Evolutionary conservation across 2,329 filamentous ascomycete species (phyloP).

Genomic region (Phialophora tarda): DNA sequence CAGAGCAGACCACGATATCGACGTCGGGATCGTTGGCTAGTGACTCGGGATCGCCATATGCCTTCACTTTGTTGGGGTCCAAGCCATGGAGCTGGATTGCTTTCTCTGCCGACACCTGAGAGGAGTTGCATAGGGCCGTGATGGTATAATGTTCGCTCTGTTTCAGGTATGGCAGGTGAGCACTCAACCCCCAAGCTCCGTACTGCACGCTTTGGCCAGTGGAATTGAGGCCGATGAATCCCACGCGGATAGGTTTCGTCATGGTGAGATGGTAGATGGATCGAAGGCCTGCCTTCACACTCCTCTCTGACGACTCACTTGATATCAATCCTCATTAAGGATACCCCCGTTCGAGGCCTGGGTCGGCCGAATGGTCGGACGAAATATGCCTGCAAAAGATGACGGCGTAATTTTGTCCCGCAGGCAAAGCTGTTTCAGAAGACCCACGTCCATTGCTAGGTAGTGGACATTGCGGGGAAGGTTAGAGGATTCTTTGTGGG

Average conservation of each 20-base stretch:
- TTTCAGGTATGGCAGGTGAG: conserved; percentile 21
- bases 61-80: conserved; percentile 47
- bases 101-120: conserved; percentile 49
- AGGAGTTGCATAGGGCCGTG: conserved; percentile 49
- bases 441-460: background rate
- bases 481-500: background rate
- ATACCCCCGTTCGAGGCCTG: background rate
- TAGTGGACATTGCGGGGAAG: background rate
- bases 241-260: conserved; percentile 18
- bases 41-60: conserved; percentile 49
- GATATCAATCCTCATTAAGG: background rate
- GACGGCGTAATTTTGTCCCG: too few species aligned
- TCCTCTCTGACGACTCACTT: background rate
- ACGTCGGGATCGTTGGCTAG: conserved; percentile 57
- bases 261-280: background rate
- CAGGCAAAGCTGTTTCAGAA: too few species aligned
- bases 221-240: conserved; percentile 16
- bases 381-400: background rate
- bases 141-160: conserved; percentile 17
- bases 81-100: conserved; percentile 54
- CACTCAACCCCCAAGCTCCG: conserved; percentile 6
- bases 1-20: conserved; percentile 61
- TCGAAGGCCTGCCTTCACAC: background rate
- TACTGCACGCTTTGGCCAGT: background rate
- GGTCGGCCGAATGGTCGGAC: conserved; percentile 5